Percentiles rank a stretch among this genome's conserved stretches.
Evolutionary conservation across 2,329 filamentous ascomycete genomes (phyloP).

Genomic region (Fonsecaea monophora): DNA sequence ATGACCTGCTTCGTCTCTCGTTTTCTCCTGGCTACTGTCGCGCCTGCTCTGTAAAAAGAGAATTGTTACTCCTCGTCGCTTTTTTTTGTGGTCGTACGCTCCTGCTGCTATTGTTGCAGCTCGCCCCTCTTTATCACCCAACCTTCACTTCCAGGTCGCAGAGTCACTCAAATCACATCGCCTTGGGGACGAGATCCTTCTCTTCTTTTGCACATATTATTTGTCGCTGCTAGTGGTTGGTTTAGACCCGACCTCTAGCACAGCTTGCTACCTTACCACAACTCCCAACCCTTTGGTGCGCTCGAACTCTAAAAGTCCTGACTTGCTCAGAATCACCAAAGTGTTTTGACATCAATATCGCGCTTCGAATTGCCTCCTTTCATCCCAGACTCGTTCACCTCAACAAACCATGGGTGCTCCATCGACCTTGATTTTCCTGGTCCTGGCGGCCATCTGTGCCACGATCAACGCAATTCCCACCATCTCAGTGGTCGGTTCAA

Average conservation of each 20-base stretch:
- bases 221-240: conserved; percentile 18
- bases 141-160: conserved; percentile 14
- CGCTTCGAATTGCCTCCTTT: background rate
- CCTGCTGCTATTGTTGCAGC: background rate
- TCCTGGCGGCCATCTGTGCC: conserved; percentile 37
- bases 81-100: background rate
- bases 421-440: conserved; percentile 20
- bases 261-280: background rate
- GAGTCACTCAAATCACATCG: conserved; percentile 12
- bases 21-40: conserved; percentile 14
- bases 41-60: conserved; percentile 18
- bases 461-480: conserved; percentile 58
- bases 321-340: conserved; percentile 3
- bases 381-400: background rate
- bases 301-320: background rate
- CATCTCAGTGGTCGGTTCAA: conserved; percentile 72
- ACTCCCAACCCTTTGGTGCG: background rate
- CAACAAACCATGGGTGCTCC: conserved; percentile 23
- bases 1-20: conserved; percentile 17
- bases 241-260: background rate
- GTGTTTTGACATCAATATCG: conserved; percentile 11
- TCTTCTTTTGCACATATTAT: conserved; percentile 30
- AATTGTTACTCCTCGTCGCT: conserved; percentile 14
- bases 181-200: conserved; percentile 16
- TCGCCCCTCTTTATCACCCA: conserved; percentile 16